Base-by-base conservation (phyloP, 495 filamentous ascomycete genomes). In the Aspergillus biplanus region DNA sequence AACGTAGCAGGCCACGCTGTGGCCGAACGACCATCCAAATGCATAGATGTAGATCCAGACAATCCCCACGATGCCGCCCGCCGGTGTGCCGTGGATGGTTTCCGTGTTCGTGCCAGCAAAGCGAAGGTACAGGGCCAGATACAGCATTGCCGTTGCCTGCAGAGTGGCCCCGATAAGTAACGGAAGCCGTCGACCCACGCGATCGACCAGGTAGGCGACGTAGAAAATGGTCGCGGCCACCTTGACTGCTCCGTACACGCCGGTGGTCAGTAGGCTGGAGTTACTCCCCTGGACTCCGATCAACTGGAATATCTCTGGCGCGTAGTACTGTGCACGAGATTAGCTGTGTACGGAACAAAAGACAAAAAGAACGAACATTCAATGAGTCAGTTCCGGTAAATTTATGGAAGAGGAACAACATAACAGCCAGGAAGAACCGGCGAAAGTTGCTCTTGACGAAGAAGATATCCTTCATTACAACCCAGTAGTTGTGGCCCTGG, bases 31-130 rank as follows among this genome's bases (percentile, higher is more conserved):
- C 69, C 69, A 71, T 18, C 69, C 69, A 50, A 71, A 71, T 5
- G 87, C 89, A 78, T 87, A 90, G 67, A 89, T 87, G 75, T 89
- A 88, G 74, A 88, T 87, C 39, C 87, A 81, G 15, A 87, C 83
- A 0, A 85, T 84, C 11, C 86, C 86, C 18, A 85, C 86, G 46
- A 79, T 84, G 7, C 79, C 71, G 1, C 76, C 74, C 15, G 87
- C 73, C 9, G 69, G 67, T 18, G 79, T 79, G 3, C 71, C 69
- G 6, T 59, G 72, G 1, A 64, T 56, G 8, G 79, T 75, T 48
- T 81, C 70, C 4, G 82, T 78, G 52, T 82, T 74, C 46, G 90
- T 87, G 16, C 65, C 69, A 7, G 69, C 64, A 35, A 71, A 71
- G 7, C 69, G 64, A 34, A 92, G 78, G 75, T 74, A 74, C 0